Evolutionary conservation across 192 early-diverging fungal species (phyloP).

Genomic region (Rhizoclosmatium globosum): DNA sequence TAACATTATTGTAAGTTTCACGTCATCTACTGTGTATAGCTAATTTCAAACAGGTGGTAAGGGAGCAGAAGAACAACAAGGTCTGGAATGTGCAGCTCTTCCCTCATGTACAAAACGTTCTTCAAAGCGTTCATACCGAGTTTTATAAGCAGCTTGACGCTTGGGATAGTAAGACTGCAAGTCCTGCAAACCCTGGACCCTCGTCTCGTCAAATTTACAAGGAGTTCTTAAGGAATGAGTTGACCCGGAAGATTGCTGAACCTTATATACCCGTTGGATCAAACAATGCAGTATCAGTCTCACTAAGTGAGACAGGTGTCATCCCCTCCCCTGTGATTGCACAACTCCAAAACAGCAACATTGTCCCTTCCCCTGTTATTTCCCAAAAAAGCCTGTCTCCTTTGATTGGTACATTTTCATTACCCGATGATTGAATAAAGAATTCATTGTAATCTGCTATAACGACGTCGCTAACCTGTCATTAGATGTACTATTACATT

Average conservation of each 20-base stretch:
- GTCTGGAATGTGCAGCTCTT: conserved; percentile 76
- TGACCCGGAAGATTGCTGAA: conserved; percentile 26
- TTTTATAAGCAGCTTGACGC: conserved; percentile 71
- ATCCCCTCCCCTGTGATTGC: neutral
- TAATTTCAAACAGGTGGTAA: conserved; percentile 49
- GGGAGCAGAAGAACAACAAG: conserved; percentile 54
- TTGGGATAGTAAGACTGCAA: conserved; percentile 55
- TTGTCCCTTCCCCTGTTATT: neutral
- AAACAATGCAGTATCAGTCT: neutral
- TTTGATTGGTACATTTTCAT: conserved; percentile 3
- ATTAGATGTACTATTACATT: too few species aligned
- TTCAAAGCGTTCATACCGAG: conserved; percentile 62
- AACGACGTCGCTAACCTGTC: neutral
- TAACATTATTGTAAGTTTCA: conserved; percentile 69
- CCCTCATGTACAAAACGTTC: conserved; percentile 66
- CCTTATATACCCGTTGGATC: neutral
- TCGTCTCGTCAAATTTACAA: conserved; percentile 41
- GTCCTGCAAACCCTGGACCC: conserved; percentile 10
- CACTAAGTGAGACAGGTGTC: neutral
- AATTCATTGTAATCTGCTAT: neutral
- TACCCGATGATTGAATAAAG: conserved; percentile 23
- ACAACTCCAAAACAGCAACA: neutral
- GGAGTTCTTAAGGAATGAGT: conserved; percentile 32
- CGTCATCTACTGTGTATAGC: neutral
- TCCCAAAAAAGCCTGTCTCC: neutral